phyloP scores from a whole-genome alignment of 1,139 yeast genomes.

The Scheffersomyces parashehatae region DNA sequence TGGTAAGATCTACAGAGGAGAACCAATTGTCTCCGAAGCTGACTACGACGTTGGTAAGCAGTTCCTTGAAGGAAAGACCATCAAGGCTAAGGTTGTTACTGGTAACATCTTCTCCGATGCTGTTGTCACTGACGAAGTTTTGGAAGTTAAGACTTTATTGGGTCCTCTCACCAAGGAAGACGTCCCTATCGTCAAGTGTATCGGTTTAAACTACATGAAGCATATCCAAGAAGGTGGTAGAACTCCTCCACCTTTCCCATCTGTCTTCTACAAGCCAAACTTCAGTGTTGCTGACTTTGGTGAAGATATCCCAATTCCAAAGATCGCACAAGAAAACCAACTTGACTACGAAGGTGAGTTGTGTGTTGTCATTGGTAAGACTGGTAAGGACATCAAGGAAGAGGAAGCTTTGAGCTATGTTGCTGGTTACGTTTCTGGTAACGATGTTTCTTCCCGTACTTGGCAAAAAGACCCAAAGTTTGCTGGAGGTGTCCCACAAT shows the following conservation, averaged over 20 bases:
- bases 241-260: conserved; percentile 45
- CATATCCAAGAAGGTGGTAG: conserved; percentile 31
- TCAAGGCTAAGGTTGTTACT: conserved; percentile 32
- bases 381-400: conserved; percentile 41
- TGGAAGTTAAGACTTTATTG: conserved; percentile 30
- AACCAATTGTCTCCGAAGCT: conserved; percentile 11
- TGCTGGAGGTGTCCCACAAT: conserved; percentile 48
- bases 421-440: conserved; percentile 53
- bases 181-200: conserved; percentile 37
- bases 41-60: conserved; percentile 12
- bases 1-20: conserved; percentile 16
- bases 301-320: conserved; percentile 42
- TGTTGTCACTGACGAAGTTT: conserved; percentile 33
- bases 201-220: conserved; percentile 36
- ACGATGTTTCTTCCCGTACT: conserved; percentile 55
- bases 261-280: conserved; percentile 48
- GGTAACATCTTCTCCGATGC: conserved; percentile 45
- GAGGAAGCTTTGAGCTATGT: conserved; percentile 48
- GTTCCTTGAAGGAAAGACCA: conserved; percentile 10
- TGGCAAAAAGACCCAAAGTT: conserved; percentile 42
- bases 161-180: conserved; percentile 38
- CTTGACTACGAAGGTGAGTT: conserved; percentile 57
- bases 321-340: conserved; percentile 35
- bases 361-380: conserved; percentile 53
- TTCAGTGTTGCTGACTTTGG: conserved; percentile 39